Percentiles rank a stretch among this genome's conserved stretches.
Evolutionary conservation across 768 basidiomycete genomes (phyloP).

Genomic region (Termitomyces sp.): DNA sequence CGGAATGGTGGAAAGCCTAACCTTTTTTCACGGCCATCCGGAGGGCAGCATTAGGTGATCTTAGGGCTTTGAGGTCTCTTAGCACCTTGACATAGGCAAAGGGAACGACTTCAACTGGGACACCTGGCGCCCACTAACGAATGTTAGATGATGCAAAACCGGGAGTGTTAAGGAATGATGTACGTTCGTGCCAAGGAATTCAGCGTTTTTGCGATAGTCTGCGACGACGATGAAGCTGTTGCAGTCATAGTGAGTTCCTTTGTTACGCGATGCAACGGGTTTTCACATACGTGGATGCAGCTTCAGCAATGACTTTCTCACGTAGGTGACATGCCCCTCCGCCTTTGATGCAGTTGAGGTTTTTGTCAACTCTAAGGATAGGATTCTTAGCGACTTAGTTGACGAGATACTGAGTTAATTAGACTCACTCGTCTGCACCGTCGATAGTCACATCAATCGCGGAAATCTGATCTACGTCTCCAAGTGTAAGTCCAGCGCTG

Average conservation of each 20-base stretch:
- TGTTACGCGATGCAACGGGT: neutral
- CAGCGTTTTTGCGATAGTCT: constrained; percentile 91
- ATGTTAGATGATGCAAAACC: neutral
- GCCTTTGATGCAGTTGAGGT: constrained; percentile 93
- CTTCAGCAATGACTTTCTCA: constrained; percentile 97
- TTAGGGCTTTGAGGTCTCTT: constrained; percentile 56
- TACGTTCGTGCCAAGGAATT: constrained; percentile 77
- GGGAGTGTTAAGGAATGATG: constrained; percentile 23
- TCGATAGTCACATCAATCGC: constrained; percentile 95
- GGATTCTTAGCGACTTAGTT: neutral
- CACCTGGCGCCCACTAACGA: constrained; percentile 75
- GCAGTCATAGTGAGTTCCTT: neutral
- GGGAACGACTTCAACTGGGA: constrained; percentile 95
- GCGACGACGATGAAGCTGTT: constrained; percentile 84
- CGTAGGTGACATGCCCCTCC: constrained; percentile 95
- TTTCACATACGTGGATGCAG: constrained; percentile 69
- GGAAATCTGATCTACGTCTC: constrained; percentile 87
- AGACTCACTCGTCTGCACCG: constrained; percentile 89
- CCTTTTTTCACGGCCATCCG: constrained; percentile 89
- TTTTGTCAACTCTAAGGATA: constrained; percentile 65
- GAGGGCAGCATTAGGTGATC: constrained; percentile 68
- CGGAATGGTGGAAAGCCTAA: constrained; percentile 8
- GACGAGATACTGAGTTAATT: neutral
- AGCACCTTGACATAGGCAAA: constrained; percentile 93
- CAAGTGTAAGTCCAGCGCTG: constrained; percentile 65